A percentile compares a stretch with the other conserved stretches of the same genome.
Evolutionary conservation across 306 rosid species (phyloP).

Genomic region (Quercus alba): DNA sequence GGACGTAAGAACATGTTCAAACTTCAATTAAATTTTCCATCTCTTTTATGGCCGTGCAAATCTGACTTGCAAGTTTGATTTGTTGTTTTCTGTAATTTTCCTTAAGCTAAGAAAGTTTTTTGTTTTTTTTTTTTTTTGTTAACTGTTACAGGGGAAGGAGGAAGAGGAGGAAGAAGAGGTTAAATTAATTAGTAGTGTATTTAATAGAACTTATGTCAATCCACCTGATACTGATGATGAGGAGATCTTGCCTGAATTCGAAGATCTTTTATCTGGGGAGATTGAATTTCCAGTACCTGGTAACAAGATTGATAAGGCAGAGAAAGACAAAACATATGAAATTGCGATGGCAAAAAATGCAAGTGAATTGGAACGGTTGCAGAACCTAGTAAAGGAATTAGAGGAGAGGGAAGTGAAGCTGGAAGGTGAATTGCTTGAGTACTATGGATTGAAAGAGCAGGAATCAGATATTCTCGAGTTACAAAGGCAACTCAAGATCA

Average conservation of each 20-base stretch:
- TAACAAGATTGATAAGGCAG: conserved; percentile 29
- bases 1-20: conserved; percentile 39
- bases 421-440: conserved; percentile 87
- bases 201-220: conserved; percentile 47
- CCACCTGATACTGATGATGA: conserved; percentile 52
- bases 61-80: neutral
- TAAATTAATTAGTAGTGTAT: conserved; percentile 71
- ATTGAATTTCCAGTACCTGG: conserved; percentile 65
- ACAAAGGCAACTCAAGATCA: conserved; percentile 72
- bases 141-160: conserved; percentile 51
- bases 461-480: conserved; percentile 67
- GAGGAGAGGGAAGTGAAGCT: conserved; percentile 95
- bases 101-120: conserved; percentile 11
- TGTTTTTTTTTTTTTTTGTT: neutral
- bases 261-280: conserved; percentile 76
- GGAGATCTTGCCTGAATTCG: conserved; percentile 71
- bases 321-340: conserved; percentile 61
- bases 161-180: conserved; percentile 80
- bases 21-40: neutral
- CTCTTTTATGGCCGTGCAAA: conserved; percentile 13
- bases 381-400: conserved; percentile 66
- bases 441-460: conserved; percentile 79
- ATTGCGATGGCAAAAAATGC: conserved; percentile 79
- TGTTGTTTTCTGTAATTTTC: neutral
- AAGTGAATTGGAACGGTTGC: conserved; percentile 63